Conservation (phyloP, 2,329 filamentous ascomycete species). For the Penicillium palitans region DNA sequence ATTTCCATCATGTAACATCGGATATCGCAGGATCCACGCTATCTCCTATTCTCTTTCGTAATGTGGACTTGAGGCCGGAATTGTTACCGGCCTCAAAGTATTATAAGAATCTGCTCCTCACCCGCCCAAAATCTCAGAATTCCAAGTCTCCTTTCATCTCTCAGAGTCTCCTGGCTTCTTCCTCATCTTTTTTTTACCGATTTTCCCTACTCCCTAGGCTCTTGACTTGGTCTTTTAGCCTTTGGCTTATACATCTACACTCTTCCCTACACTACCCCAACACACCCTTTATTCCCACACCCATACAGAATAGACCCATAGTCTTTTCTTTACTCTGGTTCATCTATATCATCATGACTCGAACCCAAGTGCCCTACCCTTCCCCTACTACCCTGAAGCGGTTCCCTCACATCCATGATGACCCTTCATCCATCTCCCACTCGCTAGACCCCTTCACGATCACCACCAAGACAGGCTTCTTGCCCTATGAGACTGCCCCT, state of each 20-base stretch:
- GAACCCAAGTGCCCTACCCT: slow-evolving; percentile 32
- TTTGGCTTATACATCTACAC: slow-evolving; percentile 6
- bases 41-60: slow-evolving; percentile 38
- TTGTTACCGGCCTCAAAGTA: slow-evolving; percentile 47
- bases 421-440: slow-evolving; percentile 42
- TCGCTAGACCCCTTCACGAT: slow-evolving; percentile 51
- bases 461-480: slow-evolving; percentile 48
- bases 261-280: neutral
- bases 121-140: slow-evolving; percentile 28
- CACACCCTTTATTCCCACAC: neutral
- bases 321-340: neutral
- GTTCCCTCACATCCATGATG: slow-evolving; percentile 49
- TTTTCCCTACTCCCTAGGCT: slow-evolving; percentile 16
- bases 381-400: slow-evolving; percentile 38
- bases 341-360: slow-evolving; percentile 36
- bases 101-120: slow-evolving; percentile 44
- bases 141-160: slow-evolving; percentile 22
- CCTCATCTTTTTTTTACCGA: slow-evolving; percentile 19
- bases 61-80: slow-evolving; percentile 46
- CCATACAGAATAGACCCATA: neutral
- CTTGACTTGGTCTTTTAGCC: slow-evolving; percentile 20
- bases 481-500: slow-evolving; percentile 44
- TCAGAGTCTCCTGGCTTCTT: slow-evolving; percentile 7
- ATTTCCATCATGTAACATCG: slow-evolving; percentile 12
- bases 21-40: slow-evolving; percentile 29